Evolutionary conservation across 73 alveolate genomes (phyloP).

Genomic region (Blepharisma japonicum): DNA sequence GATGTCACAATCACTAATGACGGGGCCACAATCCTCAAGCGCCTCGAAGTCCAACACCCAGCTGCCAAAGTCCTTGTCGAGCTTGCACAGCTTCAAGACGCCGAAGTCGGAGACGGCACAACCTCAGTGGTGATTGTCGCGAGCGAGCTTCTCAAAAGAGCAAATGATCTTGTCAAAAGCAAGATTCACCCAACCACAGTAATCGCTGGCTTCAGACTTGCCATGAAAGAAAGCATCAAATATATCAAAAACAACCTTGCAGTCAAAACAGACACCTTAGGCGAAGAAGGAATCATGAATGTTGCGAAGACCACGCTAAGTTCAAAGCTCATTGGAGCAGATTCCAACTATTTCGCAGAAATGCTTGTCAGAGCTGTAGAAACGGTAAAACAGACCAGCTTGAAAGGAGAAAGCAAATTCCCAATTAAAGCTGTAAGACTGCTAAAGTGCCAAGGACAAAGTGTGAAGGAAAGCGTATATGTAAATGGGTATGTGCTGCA

Average conservation of each 20-base stretch:
- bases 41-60: slow-evolving; percentile 91
- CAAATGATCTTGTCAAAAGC: slow-evolving; percentile 88
- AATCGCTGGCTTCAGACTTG: slow-evolving; percentile 87
- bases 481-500: slow-evolving; percentile 49
- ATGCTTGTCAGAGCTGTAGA: slow-evolving; percentile 85
- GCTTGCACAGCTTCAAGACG: slow-evolving; percentile 87
- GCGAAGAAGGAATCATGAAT: slow-evolving; percentile 81
- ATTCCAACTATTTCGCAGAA: slow-evolving; percentile 75
- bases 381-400: slow-evolving; percentile 45
- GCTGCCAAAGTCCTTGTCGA: slow-evolving; percentile 97
- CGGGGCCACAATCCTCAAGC: slow-evolving; percentile 94
- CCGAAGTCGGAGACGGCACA: slow-evolving; percentile 97
- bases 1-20: slow-evolving; percentile 97
- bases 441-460: slow-evolving; percentile 55
- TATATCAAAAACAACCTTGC: slow-evolving; percentile 79
- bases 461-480: slow-evolving; percentile 36
- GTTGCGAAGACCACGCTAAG: slow-evolving; percentile 92
- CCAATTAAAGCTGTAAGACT: slow-evolving; percentile 88
- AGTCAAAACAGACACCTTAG: slow-evolving; percentile 68
- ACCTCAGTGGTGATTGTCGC: slow-evolving; percentile 95
- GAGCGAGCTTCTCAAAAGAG: slow-evolving; percentile 92
- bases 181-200: slow-evolving; percentile 95
- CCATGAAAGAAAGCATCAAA: slow-evolving; percentile 74
- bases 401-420: slow-evolving; percentile 55
- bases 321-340: slow-evolving; percentile 88